phyloP scores from a whole-genome alignment of 2,329 filamentous ascomycete genomes.

The Erysiphe pulchra region DNA sequence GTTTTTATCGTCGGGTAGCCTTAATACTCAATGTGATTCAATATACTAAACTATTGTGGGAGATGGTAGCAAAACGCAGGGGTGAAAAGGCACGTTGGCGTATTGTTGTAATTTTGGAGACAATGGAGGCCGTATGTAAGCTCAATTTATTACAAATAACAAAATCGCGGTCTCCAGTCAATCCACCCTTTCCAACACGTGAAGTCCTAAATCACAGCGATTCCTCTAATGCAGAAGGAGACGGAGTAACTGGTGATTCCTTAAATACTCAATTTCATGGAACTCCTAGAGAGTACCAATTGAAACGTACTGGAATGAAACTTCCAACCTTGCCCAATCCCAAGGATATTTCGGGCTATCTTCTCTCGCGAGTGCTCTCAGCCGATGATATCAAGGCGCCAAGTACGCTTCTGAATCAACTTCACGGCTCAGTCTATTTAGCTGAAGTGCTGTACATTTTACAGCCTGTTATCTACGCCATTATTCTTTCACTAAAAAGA shows the following conservation, averaged over 20 bases:
- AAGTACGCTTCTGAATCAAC: conserved; percentile 56
- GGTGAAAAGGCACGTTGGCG: conserved; percentile 71
- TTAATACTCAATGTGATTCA: conserved; percentile 69
- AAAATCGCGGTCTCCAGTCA: conserved; percentile 56
- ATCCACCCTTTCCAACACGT: conserved; percentile 62
- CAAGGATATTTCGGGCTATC: conserved; percentile 62
- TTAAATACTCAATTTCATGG: conserved; percentile 12
- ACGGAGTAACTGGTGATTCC: conserved; percentile 19
- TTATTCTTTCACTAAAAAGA: conserved; percentile 43
- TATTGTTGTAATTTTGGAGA: conserved; percentile 62
- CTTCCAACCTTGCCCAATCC: conserved; percentile 62
- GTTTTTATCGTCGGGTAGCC: conserved; percentile 57
- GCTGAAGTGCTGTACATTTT: conserved; percentile 86
- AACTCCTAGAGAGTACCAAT: conserved; percentile 41
- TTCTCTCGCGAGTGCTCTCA: conserved; percentile 72
- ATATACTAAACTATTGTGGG: conserved; percentile 88
- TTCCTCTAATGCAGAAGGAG: conserved; percentile 19
- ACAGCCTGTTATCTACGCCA: conserved; percentile 63
- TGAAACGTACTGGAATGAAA: conserved; percentile 80
- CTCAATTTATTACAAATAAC: conserved; percentile 62
- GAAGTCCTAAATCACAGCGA: conserved; percentile 39
- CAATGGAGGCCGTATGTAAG: conserved; percentile 63
- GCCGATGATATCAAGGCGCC: conserved; percentile 94
- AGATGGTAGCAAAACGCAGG: conserved; percentile 79
- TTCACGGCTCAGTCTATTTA: conserved; percentile 45